Conservation (phyloP, 495 filamentous ascomycete genomes). For the Lasiosphaeria miniovina region DNA sequence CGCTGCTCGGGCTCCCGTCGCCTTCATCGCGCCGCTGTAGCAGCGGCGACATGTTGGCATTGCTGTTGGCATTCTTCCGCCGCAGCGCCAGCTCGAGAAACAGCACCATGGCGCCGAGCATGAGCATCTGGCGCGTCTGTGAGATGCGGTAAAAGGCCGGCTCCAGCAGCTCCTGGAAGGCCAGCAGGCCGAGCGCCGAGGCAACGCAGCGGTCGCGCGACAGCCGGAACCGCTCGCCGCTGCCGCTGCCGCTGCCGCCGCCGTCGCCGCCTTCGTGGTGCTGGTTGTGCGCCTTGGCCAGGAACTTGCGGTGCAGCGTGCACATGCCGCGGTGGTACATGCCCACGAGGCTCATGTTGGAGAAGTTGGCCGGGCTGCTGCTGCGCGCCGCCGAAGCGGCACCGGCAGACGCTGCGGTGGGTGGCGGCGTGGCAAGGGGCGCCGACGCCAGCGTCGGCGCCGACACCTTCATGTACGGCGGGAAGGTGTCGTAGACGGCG, state of each 20-base stretch:
- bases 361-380: constrained; percentile 7
- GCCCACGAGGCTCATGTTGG: constrained; percentile 22
- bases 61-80: too few species aligned
- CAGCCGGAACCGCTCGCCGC: constrained; percentile 5
- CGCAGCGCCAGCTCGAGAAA: too few species aligned
- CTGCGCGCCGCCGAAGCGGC: not conserved
- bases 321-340: constrained; percentile 26
- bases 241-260: too few species aligned
- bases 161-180: constrained; percentile 15
- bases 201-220: constrained; percentile 22
- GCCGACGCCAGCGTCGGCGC: too few species aligned
- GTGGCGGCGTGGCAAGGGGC: too few species aligned
- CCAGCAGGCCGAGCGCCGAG: constrained; percentile 20
- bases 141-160: not conserved
- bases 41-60: too few species aligned
- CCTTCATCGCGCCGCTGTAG: too few species aligned
- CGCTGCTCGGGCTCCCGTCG: not conserved
- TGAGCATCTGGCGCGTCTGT: constrained; percentile 4
- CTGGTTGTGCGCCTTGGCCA: constrained; percentile 14
- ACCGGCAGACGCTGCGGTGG: not conserved
- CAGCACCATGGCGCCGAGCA: constrained; percentile 8
- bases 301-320: constrained; percentile 29
- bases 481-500: constrained; percentile 7
- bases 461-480: constrained; percentile 18
- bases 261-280: not conserved